Conservation (phyloP, 441 rosid genomes). For the Gossypium gossypioides region DNA sequence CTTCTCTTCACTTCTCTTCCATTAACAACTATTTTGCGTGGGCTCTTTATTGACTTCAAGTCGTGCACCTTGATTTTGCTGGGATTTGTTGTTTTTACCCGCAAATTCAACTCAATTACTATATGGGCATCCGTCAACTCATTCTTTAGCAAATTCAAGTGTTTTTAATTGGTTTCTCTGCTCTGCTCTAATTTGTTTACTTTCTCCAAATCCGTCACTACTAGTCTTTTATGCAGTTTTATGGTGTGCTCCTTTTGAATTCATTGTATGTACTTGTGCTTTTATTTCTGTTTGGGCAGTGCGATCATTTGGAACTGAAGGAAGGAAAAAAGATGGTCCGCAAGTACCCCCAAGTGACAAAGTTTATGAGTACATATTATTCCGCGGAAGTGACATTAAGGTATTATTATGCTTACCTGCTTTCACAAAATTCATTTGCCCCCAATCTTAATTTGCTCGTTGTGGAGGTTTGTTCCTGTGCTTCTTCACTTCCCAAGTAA, state of each 20-base stretch:
- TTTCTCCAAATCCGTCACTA: too few species aligned
- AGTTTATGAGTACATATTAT: conserved; percentile 77
- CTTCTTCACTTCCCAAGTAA: neutral
- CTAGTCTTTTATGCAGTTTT: too few species aligned
- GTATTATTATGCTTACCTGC: conserved; percentile 22
- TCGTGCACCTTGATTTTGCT: too few species aligned
- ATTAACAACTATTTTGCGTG: too few species aligned
- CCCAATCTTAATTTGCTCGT: neutral
- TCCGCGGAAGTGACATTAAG: conserved; percentile 93
- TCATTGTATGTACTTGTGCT: neutral
- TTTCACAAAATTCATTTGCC: neutral
- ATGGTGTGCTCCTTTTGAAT: too few species aligned
- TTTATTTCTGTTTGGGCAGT: conserved; percentile 30
- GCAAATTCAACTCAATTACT: too few species aligned
- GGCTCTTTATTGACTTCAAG: too few species aligned
- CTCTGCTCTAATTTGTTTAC: too few species aligned
- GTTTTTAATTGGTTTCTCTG: too few species aligned
- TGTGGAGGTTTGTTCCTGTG: neutral
- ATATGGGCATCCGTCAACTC: too few species aligned
- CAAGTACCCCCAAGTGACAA: conserved; percentile 66
- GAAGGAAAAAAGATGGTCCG: conserved; percentile 80
- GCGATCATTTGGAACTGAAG: conserved; percentile 94
- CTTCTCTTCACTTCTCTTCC: neutral
- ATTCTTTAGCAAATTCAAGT: too few species aligned
- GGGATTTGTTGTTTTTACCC: too few species aligned